These are phyloP conservation scores for Calycina herbarum DNA, from an alignment of 2,329 filamentous ascomycete genomes.

Conservation along the genomic window DNA sequence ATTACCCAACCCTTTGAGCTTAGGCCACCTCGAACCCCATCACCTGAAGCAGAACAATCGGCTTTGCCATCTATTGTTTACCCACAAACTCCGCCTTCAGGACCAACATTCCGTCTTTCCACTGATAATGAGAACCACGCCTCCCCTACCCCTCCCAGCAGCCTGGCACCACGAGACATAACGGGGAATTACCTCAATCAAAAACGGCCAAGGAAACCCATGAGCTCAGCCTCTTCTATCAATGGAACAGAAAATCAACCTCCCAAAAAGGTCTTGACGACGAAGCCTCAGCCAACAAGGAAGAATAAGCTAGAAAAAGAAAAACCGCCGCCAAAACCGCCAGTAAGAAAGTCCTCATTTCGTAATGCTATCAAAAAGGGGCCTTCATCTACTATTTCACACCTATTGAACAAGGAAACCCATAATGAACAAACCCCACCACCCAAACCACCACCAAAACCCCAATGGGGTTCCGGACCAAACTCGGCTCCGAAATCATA, in stretches of 20 bases:
- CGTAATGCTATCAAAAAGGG: slow-evolving; percentile 54
- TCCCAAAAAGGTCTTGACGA: slow-evolving; percentile 30
- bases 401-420: slow-evolving; percentile 51
- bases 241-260: slow-evolving; percentile 25
- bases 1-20: background rate
- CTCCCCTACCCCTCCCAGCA: background rate
- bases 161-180: slow-evolving; percentile 10
- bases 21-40: background rate
- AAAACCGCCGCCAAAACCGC: slow-evolving; percentile 33
- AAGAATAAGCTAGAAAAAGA: slow-evolving; percentile 35
- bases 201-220: slow-evolving; percentile 35
- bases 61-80: background rate
- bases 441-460: slow-evolving; percentile 33
- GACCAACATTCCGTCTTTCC: background rate
- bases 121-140: background rate
- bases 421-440: slow-evolving; percentile 20
- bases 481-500: slow-evolving; percentile 30
- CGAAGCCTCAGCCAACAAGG: slow-evolving; percentile 35
- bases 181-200: slow-evolving; percentile 33
- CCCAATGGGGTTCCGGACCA: slow-evolving; percentile 31
- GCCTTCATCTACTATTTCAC: slow-evolving; percentile 47
- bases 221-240: slow-evolving; percentile 31
- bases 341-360: slow-evolving; percentile 48
- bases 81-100: background rate
- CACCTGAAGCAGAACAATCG: background rate